Evolutionary conservation across 225 moss, liverwort and hornwort genomes (phyloP).

Genomic region (Thuidium tamariscinum): DNA sequence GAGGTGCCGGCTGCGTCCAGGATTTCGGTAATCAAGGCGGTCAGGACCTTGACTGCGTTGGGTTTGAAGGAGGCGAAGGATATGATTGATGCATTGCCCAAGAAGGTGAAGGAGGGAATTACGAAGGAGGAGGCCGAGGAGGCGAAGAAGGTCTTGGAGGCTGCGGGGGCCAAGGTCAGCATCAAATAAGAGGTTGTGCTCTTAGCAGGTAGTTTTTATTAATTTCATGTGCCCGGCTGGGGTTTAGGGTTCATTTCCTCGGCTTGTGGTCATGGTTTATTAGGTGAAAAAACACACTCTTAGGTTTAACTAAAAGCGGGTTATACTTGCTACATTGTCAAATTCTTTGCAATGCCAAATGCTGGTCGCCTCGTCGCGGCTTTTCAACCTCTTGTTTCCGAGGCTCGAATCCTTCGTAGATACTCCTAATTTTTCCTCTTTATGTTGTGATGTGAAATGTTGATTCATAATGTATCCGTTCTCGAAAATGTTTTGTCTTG

Average conservation of each 20-base stretch:
- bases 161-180: constrained; percentile 53
- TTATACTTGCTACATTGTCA: background rate
- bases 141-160: constrained; percentile 61
- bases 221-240: background rate
- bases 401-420: background rate
- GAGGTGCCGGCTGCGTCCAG: constrained; percentile 49
- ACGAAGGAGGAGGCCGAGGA: constrained; percentile 75
- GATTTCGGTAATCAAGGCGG: constrained; percentile 80
- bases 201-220: background rate
- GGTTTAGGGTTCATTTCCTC: background rate
- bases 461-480: background rate
- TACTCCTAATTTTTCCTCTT: background rate
- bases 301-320: background rate
- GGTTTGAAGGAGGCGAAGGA: constrained; percentile 93
- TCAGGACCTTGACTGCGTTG: constrained; percentile 52
- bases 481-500: background rate
- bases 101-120: constrained; percentile 75
- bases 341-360: constrained; percentile 4
- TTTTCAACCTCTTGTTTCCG: background rate
- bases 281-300: background rate
- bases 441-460: background rate
- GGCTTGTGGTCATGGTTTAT: background rate
- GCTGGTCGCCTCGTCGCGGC: background rate
- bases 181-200: constrained; percentile 31
- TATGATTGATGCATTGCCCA: constrained; percentile 72